Base-by-base conservation (phyloP, 805 yeast genomes). In the Ogataea trehalophila region DNA sequence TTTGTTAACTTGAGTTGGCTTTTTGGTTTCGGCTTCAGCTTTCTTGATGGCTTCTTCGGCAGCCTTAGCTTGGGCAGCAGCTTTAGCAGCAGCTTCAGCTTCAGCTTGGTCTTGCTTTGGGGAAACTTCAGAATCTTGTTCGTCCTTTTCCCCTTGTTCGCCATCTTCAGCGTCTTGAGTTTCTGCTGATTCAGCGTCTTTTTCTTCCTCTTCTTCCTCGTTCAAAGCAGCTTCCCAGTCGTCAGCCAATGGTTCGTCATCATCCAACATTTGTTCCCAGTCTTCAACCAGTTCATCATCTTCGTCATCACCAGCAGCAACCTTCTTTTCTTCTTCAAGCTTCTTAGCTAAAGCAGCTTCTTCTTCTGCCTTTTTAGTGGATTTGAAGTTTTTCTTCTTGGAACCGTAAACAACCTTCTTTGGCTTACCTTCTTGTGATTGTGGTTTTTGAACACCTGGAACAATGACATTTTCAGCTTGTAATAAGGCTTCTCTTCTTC, bases 401-500 rank as follows among this genome's bases (percentile, higher is more conserved):
- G 81, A 80, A 49, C 82, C 77, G 61, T 85, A 86, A 14, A 83
- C 84, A 43, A 83, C 78, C 67, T 79, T 82, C 75, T 83, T 84
- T 42, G 85, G 78, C 60, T 81, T 81, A 26, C 50, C 50, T 11
- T 45, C 50, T 6, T 51, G 53, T 11, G 55, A 43, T 1, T 44
- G 26, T 33, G 48, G 50, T 14, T 58, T 67, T 51, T 72, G 73
- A 52, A 91, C 75, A 49, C 91, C 98, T 26, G 87, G 86, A 60
- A 91, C 87, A 41, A 71, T 71, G 40, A 90, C 76, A 62, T 81
- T 80, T 52, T 89, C 86, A 34, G 90, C 72, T 49, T 83, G 83
- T 55, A 92, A 75, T 52, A 92, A 74, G 60, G 84, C 90, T 55
- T 87, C 87, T 67, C 95, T 86, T 72, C 98, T 89, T 65, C 87